phyloP scores from a whole-genome alignment of 1,284 basidiomycete species.

The Inonotus hispidus region DNA sequence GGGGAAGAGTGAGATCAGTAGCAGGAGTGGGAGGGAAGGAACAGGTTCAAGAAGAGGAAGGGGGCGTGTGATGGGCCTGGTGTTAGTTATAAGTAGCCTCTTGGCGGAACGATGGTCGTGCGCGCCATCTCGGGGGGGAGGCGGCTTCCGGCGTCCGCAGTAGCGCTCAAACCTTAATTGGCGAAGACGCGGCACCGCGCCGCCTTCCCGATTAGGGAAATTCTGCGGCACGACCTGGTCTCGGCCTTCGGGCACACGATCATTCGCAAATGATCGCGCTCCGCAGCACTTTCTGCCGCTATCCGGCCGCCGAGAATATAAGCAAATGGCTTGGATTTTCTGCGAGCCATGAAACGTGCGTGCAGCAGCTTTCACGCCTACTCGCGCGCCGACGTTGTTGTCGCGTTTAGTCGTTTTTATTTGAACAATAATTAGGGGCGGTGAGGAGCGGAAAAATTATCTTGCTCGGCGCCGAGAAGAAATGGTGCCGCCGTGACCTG shows the following conservation, averaged over 20 bases:
- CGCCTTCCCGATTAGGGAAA: not conserved
- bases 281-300: not conserved
- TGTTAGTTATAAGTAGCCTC: conserved; percentile 6
- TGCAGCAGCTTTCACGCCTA: not conserved
- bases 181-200: conserved; percentile 4
- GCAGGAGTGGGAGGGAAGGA: not conserved
- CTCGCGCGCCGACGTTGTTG: conserved; percentile 2
- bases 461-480: not conserved
- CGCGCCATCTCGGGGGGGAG: conserved; percentile 5
- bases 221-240: conserved; percentile 1
- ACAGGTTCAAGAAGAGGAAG: not conserved
- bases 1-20: not conserved
- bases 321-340: too few relatives aligned
- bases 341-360: too few relatives aligned
- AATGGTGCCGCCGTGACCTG: not conserved
- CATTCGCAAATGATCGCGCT: not conserved
- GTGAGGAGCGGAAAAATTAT: not conserved
- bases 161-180: conserved; percentile 1
- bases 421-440: not conserved
- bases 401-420: not conserved
- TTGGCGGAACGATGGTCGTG: conserved; percentile 6
- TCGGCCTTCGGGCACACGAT: not conserved
- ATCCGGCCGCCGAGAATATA: not conserved
- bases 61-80: conserved; percentile 6
- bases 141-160: conserved; percentile 7